Conservation (phyloP, 768 basidiomycete species). For the Lactarius evosmus region DNA sequence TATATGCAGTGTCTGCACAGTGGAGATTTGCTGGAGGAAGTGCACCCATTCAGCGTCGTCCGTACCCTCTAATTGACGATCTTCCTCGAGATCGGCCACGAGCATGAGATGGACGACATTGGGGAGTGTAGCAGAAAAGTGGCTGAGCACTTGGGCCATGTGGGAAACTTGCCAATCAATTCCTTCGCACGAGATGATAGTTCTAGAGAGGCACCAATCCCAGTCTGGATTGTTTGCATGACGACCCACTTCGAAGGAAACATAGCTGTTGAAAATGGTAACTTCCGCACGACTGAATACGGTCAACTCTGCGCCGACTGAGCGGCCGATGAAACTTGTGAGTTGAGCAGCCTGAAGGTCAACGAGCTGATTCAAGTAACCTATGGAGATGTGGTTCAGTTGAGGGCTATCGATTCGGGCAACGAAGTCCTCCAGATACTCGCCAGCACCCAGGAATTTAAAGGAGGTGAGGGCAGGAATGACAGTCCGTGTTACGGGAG, state of each 20-base stretch:
- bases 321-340: not conserved
- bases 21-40: not conserved
- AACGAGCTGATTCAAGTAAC: not conserved
- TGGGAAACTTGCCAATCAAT: not conserved
- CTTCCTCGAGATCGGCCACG: not conserved
- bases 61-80: not conserved
- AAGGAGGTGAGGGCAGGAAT: not conserved
- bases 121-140: not conserved
- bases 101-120: not conserved
- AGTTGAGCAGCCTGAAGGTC: not conserved
- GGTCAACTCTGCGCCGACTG: not conserved
- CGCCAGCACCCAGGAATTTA: not conserved
- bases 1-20: not conserved
- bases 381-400: not conserved
- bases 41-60: not conserved
- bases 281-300: not conserved
- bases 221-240: not conserved
- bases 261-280: not conserved
- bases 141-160: not conserved
- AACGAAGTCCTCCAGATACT: constrained; percentile 5
- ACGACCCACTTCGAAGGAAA: not conserved
- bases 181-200: not conserved
- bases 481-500: too few relatives aligned
- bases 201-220: not conserved
- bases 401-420: not conserved